Evolutionary conservation across 2,329 filamentous ascomycete genomes (phyloP).

Genomic region (Claviceps spartinae): DNA sequence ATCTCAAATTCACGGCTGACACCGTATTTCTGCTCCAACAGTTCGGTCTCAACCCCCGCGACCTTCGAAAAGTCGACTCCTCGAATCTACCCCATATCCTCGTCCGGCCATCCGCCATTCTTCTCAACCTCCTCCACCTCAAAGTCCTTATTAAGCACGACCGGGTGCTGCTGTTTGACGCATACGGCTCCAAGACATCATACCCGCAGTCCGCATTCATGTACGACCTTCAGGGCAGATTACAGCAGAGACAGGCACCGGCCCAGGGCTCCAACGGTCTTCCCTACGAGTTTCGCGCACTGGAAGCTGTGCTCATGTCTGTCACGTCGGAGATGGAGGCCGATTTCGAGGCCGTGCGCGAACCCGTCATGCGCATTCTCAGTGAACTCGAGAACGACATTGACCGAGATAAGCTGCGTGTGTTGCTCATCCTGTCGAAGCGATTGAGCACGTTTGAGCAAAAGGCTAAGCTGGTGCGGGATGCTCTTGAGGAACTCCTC

Average conservation of each 20-base stretch:
- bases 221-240: slow-evolving; percentile 88
- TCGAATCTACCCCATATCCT: slow-evolving; percentile 91
- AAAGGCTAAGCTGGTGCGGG: slow-evolving; percentile 83
- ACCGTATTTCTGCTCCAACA: slow-evolving; percentile 19
- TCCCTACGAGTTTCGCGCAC: slow-evolving; percentile 89
- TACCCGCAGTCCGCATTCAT: slow-evolving; percentile 96
- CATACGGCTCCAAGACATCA: slow-evolving; percentile 86
- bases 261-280: slow-evolving; percentile 46
- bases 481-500: slow-evolving; percentile 87
- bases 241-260: slow-evolving; percentile 74
- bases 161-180: slow-evolving; percentile 87
- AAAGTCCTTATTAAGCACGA: slow-evolving; percentile 92
- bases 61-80: slow-evolving; percentile 94
- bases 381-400: slow-evolving; percentile 92
- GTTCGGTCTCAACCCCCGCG: slow-evolving; percentile 86
- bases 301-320: slow-evolving; percentile 89
- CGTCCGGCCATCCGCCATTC: slow-evolving; percentile 79
- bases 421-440: slow-evolving; percentile 88
- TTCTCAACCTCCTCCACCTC: slow-evolving; percentile 92
- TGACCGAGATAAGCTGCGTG: slow-evolving; percentile 80
- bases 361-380: slow-evolving; percentile 80
- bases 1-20: background rate
- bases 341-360: slow-evolving; percentile 86
- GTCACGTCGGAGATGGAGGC: slow-evolving; percentile 85
- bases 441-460: slow-evolving; percentile 95